phyloP scores from a whole-genome alignment of 148 eudicot species.

The Fagopyrum tataricum region DNA sequence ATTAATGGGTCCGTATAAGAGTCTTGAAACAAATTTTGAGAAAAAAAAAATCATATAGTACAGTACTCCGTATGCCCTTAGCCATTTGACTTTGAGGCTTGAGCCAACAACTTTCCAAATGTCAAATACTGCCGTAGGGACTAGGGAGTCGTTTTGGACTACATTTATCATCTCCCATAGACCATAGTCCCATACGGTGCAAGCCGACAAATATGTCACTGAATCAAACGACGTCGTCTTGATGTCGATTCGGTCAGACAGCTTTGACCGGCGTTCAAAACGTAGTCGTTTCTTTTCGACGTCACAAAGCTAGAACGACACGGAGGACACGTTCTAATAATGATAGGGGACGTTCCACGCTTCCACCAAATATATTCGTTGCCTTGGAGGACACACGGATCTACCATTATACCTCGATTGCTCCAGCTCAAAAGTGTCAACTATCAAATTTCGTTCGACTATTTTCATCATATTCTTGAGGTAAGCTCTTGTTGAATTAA shows the following conservation, averaged over 20 bases:
- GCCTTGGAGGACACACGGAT: background rate
- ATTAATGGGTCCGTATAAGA: too few relatives aligned
- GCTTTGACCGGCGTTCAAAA: background rate
- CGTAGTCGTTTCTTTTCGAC: background rate
- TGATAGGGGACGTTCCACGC: background rate
- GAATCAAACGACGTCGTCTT: background rate
- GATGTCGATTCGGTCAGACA: background rate
- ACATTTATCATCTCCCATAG: too few relatives aligned
- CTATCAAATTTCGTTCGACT: background rate
- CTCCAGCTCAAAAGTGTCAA: background rate
- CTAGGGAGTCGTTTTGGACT: too few relatives aligned
- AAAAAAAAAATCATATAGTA: too few relatives aligned
- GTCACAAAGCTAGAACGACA: background rate
- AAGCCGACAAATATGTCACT: background rate
- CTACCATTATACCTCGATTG: background rate
- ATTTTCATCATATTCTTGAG: background rate
- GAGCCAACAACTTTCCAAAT: too few relatives aligned
- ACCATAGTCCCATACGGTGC: too few relatives aligned
- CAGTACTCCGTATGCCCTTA: too few relatives aligned
- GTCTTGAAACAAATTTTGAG: too few relatives aligned
- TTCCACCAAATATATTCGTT: background rate
- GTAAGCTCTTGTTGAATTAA: background rate
- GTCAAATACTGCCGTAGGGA: too few relatives aligned
- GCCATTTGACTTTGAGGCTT: too few relatives aligned
- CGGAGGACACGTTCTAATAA: background rate